Evolutionary conservation across 768 basidiomycete species (phyloP).

Genomic region (Hericium coralloides): DNA sequence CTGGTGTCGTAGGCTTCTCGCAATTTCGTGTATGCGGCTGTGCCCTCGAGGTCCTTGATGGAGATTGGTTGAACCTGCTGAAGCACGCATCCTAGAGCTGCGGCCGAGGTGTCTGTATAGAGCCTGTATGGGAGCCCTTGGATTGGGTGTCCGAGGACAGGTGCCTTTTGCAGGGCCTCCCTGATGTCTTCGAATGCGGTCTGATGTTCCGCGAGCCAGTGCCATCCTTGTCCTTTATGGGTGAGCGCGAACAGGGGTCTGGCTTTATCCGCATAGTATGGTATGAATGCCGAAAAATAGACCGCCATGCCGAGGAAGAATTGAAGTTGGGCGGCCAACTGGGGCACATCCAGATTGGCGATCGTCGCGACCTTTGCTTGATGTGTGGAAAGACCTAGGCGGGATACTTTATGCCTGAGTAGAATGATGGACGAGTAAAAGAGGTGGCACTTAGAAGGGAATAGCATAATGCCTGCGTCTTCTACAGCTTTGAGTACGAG

Average conservation of each 20-base stretch:
- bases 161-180: slow-evolving; percentile 21
- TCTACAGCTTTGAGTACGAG: slow-evolving; percentile 21
- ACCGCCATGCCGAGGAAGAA: slow-evolving; percentile 24
- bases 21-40: slow-evolving; percentile 12
- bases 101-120: slow-evolving; percentile 25
- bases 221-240: slow-evolving; percentile 18
- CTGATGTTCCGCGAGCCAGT: slow-evolving; percentile 18
- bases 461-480: slow-evolving; percentile 12
- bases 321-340: slow-evolving; percentile 11
- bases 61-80: slow-evolving; percentile 18
- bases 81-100: slow-evolving; percentile 13
- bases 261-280: slow-evolving; percentile 25
- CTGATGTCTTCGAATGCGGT: slow-evolving; percentile 24
- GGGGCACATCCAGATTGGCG: slow-evolving; percentile 14
- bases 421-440: slow-evolving; percentile 17
- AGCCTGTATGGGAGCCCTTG: slow-evolving; percentile 24
- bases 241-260: slow-evolving; percentile 26
- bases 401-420: slow-evolving; percentile 30
- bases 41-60: slow-evolving; percentile 14
- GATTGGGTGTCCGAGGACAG: slow-evolving; percentile 24
- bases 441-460: slow-evolving; percentile 20
- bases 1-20: neutral
- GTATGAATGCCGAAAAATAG: slow-evolving; percentile 28
- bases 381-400: slow-evolving; percentile 28
- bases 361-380: slow-evolving; percentile 29